A percentile compares a stretch with the other conserved stretches of the same genome.
Evolutionary conservation across 208 protist genomes (phyloP).

Genomic region (Blastocrithidia nonstop): DNA sequence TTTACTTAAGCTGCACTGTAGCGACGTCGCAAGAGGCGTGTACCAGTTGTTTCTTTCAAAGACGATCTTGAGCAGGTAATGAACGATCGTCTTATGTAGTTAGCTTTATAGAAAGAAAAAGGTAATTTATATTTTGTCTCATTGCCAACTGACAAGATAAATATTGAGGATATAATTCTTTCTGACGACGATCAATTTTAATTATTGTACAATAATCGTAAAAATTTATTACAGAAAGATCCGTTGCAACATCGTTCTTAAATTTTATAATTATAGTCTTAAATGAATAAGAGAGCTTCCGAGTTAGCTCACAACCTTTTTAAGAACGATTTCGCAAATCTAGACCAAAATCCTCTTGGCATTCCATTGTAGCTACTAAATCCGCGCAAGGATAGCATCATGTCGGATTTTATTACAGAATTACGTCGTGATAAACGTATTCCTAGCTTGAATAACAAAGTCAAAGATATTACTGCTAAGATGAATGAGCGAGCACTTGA

Average conservation of each 20-base stretch:
- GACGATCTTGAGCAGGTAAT: constrained; percentile 25
- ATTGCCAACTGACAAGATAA: constrained; percentile 17
- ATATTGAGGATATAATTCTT: constrained; percentile 17
- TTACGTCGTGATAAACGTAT: constrained; percentile 1
- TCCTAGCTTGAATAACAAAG: constrained; percentile 4
- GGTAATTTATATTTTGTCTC: constrained; percentile 33
- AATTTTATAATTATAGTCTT: constrained; percentile 18
- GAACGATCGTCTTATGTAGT: constrained; percentile 16
- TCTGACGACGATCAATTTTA: constrained; percentile 26
- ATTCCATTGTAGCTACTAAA: constrained; percentile 20
- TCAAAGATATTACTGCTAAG: constrained; percentile 12
- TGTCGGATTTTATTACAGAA: constrained; percentile 1
- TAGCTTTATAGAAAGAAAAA: constrained; percentile 14
- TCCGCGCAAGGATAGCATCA: constrained; percentile 8
- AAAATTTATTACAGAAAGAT: constrained; percentile 21
- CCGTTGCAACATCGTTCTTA: constrained; percentile 11
- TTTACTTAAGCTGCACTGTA: constrained; percentile 41
- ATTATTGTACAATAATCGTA: constrained; percentile 25
- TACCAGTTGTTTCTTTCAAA: constrained; percentile 12
- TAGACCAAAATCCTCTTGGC: constrained; percentile 30
- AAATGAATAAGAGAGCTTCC: constrained; percentile 41
- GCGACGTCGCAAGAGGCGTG: constrained; percentile 17
- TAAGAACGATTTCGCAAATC: constrained; percentile 16
- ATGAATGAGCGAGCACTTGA: constrained; percentile 19
- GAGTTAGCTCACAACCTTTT: constrained; percentile 37